A percentile compares a stretch with the other conserved stretches of the same genome.
Conservation (phyloP, 1,139 yeast species). For the Zygosaccharomyces pseudobailii region DNA sequence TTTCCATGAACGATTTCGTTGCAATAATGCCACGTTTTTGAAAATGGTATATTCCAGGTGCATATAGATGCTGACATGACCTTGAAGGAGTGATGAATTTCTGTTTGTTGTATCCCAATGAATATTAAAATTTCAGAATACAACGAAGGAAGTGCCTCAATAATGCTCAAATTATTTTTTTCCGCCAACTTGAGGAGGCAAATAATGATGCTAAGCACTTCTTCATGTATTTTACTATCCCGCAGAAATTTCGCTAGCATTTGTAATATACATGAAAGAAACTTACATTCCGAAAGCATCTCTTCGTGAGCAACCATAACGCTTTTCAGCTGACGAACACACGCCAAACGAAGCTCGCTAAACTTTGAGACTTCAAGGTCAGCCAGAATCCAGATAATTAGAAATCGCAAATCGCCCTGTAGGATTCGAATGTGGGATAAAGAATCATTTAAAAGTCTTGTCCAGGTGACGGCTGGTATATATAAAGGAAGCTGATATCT, state of each 20-base stretch:
- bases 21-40: slow-evolving; percentile 12
- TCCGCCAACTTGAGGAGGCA: slow-evolving; percentile 6
- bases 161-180: slow-evolving; percentile 2
- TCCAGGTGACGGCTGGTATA: slow-evolving; percentile 13
- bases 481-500: slow-evolving; percentile 17
- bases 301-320: slow-evolving; percentile 16
- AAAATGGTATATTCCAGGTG: neutral
- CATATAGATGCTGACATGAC: slow-evolving; percentile 1
- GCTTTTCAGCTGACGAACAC: slow-evolving; percentile 16
- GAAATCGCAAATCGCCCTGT: slow-evolving; percentile 12
- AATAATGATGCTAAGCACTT: slow-evolving; percentile 11
- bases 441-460: slow-evolving; percentile 12
- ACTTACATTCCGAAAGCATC: slow-evolving; percentile 5
- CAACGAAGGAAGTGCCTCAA: slow-evolving; percentile 11
- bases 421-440: neutral
- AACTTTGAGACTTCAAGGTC: slow-evolving; percentile 16
- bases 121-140: slow-evolving; percentile 11
- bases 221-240: slow-evolving; percentile 11
- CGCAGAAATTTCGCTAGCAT: slow-evolving; percentile 11
- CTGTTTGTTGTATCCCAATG: neutral
- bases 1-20: slow-evolving; percentile 12
- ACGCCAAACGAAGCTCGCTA: slow-evolving; percentile 8
- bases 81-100: slow-evolving; percentile 3
- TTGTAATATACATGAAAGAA: slow-evolving; percentile 5
- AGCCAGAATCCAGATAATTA: slow-evolving; percentile 18